Conservation (phyloP, 805 yeast species). For the Spathaspora arborariae region DNA sequence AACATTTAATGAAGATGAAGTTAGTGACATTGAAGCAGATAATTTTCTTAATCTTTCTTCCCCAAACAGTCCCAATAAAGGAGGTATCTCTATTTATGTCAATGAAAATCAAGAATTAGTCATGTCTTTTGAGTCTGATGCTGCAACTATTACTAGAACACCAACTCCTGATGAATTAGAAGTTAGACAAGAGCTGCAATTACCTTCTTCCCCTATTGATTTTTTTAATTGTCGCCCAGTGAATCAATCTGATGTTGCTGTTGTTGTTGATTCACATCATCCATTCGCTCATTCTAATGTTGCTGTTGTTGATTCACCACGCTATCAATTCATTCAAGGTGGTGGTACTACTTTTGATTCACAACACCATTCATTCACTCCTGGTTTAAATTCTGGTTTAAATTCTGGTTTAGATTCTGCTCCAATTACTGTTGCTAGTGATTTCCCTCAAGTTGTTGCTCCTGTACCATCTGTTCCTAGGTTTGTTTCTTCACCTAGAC, state of each 20-base stretch:
- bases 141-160: not conserved
- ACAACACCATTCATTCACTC: not conserved
- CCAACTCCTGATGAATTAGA: not conserved
- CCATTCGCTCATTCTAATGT: too few relatives aligned
- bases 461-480: not conserved
- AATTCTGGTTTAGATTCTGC: not conserved
- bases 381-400: not conserved
- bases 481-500: not conserved
- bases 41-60: not conserved
- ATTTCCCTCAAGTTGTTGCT: not conserved
- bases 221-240: not conserved
- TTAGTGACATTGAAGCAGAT: constrained; percentile 4
- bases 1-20: constrained; percentile 2
- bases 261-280: not conserved
- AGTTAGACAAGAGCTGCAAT: not conserved
- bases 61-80: not conserved
- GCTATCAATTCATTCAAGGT: too few relatives aligned
- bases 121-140: not conserved
- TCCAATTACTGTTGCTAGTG: not conserved
- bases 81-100: not conserved
- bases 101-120: not conserved
- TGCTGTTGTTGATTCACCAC: too few relatives aligned
- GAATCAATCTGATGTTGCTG: not conserved
- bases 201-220: not conserved
- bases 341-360: too few relatives aligned